These are phyloP conservation scores for Claviceps pazoutovae DNA, from an alignment of 2,329 filamentous ascomycete species.

Conservation along the genomic window DNA sequence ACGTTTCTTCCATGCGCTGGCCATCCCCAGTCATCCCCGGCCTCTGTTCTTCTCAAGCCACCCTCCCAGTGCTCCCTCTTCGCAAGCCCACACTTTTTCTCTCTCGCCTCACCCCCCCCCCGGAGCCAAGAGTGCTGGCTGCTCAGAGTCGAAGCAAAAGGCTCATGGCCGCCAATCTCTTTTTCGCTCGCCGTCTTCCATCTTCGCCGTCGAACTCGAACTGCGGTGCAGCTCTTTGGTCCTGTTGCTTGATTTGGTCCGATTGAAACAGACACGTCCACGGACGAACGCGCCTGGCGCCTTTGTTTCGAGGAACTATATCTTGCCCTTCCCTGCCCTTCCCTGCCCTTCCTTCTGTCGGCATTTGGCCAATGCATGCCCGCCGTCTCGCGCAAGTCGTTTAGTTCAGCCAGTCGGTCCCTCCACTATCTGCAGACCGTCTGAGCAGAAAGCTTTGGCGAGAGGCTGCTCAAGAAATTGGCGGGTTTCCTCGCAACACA, in stretches of 20 bases:
- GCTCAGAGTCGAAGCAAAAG: constrained; percentile 5
- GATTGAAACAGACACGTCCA: not conserved
- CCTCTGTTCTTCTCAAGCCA: constrained; percentile 12
- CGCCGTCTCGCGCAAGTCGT: not conserved
- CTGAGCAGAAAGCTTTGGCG: not conserved
- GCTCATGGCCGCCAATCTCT: constrained; percentile 4
- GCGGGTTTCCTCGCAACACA: constrained; percentile 1
- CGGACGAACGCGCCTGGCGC: not conserved
- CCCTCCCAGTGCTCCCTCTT: constrained; percentile 6
- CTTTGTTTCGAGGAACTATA: not conserved
- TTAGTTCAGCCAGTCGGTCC: not conserved
- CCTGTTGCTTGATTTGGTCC: not conserved
- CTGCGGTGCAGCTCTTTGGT: not conserved
- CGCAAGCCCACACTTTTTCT: not conserved
- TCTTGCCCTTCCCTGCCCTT: not conserved
- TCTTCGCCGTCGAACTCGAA: not conserved
- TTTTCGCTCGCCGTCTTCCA: not conserved
- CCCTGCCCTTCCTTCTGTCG: not conserved
- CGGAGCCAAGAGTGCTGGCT: constrained; percentile 3
- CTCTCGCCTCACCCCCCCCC: not conserved
- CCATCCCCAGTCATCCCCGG: constrained; percentile 18
- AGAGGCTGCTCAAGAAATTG: not conserved
- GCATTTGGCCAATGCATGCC: not conserved
- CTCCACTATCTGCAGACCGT: too few species aligned
- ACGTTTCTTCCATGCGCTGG: constrained; percentile 38